Evolutionary conservation across 1,139 yeast species (phyloP).

Genomic region (Scheffersomyces titani): DNA sequence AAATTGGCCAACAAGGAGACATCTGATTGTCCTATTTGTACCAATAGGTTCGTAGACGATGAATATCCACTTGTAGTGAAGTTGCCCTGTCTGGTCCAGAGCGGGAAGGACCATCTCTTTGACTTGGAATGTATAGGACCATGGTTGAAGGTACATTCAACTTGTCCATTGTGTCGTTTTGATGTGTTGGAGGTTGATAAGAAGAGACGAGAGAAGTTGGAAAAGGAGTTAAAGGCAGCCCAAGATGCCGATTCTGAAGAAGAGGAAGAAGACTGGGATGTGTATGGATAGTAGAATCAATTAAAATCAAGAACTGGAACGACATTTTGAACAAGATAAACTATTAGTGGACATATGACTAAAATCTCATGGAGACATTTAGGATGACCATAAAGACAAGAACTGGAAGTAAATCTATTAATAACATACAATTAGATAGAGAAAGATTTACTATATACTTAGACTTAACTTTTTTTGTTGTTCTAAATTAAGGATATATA

Average conservation of each 20-base stretch:
- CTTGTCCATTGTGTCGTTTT: conserved; percentile 87
- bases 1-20: conserved; percentile 54
- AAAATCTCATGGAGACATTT: too few relatives aligned
- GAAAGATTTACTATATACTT: neutral
- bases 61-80: conserved; percentile 77
- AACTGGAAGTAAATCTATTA: too few relatives aligned
- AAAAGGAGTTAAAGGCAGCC: conserved; percentile 36
- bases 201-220: conserved; percentile 45
- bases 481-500: conserved; percentile 3
- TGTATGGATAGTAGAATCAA: conserved; percentile 53
- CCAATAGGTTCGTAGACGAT: conserved; percentile 69
- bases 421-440: neutral
- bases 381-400: too few relatives aligned
- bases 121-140: conserved; percentile 91
- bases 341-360: too few relatives aligned
- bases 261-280: conserved; percentile 71
- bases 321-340: neutral
- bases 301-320: neutral
- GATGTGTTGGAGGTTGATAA: conserved; percentile 52
- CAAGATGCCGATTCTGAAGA: conserved; percentile 64
- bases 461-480: neutral
- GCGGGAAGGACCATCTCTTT: conserved; percentile 58
- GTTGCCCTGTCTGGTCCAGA: conserved; percentile 65
- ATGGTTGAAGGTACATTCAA: conserved; percentile 77
- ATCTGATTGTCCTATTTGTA: conserved; percentile 79